Evolutionary conservation across 176 grass and related monocot genomes (phyloP).

Genomic region (Themeda triandra): DNA sequence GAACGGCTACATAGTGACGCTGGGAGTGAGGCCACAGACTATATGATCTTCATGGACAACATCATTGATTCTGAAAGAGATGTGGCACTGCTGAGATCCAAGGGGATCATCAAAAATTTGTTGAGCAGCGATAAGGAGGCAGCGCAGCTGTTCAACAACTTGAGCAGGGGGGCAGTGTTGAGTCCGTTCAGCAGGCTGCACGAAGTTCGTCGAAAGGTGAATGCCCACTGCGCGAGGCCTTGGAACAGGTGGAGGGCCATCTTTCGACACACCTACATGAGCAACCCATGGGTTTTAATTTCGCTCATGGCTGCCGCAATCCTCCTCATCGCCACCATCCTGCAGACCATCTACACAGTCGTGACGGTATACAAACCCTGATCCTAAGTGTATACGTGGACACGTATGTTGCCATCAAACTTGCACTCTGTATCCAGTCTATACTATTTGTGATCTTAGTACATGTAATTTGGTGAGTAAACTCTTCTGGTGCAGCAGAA

Average conservation of each 20-base stretch:
- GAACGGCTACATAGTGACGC: constrained; percentile 38
- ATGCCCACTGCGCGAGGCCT: neutral
- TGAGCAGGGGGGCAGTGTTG: neutral
- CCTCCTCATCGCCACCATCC: too few relatives aligned
- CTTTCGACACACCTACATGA: neutral
- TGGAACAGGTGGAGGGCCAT: neutral
- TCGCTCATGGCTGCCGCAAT: neutral
- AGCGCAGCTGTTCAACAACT: constrained; percentile 14
- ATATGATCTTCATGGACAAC: constrained; percentile 60
- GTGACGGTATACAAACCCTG: too few relatives aligned
- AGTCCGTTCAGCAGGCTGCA: neutral
- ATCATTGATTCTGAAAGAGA: constrained; percentile 53
- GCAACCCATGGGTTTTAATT: neutral
- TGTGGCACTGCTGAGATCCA: constrained; percentile 37
- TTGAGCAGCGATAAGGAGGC: constrained; percentile 24
- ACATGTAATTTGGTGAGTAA: too few relatives aligned
- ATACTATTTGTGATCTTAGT: too few relatives aligned
- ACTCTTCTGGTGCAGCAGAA: too few relatives aligned
- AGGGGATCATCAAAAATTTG: neutral
- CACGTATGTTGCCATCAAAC: too few relatives aligned
- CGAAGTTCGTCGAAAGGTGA: neutral
- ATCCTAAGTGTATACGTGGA: too few relatives aligned
- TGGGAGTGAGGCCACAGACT: constrained; percentile 37
- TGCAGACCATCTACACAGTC: too few relatives aligned
- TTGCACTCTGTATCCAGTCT: too few relatives aligned